Conservation (phyloP, 2,329 filamentous ascomycete species). For the Claviceps pazoutovae region DNA sequence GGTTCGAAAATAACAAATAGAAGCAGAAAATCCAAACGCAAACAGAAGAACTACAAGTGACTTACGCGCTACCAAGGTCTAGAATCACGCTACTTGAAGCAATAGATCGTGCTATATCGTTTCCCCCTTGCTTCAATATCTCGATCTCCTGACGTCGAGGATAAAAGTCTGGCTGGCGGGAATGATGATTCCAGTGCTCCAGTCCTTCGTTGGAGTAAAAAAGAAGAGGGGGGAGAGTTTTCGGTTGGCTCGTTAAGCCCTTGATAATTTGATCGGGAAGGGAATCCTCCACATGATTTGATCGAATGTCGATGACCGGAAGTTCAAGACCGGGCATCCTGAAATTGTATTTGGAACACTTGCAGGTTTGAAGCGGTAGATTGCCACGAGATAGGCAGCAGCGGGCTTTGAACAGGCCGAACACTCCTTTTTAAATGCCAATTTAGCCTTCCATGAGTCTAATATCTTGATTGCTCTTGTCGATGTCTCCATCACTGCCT, state of each 20-base stretch:
- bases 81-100: not conserved
- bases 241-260: not conserved
- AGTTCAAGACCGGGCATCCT: not conserved
- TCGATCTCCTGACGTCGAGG: slow-evolving; percentile 1
- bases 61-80: slow-evolving; percentile 1
- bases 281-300: not conserved
- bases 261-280: not conserved
- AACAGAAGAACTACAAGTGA: not conserved
- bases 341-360: no score
- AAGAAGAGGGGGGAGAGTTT: not conserved
- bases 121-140: not conserved
- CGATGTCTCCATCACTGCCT: no score
- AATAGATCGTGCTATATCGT: not conserved
- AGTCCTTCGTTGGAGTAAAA: slow-evolving; percentile 2
- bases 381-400: no score
- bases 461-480: no score
- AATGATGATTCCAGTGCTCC: slow-evolving; percentile 2
- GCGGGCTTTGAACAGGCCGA: no score
- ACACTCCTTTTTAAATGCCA: no score
- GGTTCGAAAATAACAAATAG: not conserved
- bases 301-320: not conserved
- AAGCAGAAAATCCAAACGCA: not conserved
- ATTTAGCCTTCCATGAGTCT: no score
- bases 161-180: slow-evolving; percentile 1
- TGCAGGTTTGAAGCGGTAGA: no score